Evolutionary conservation across 345 rosid genomes (phyloP).

Genomic region (Sapria himalayana): DNA sequence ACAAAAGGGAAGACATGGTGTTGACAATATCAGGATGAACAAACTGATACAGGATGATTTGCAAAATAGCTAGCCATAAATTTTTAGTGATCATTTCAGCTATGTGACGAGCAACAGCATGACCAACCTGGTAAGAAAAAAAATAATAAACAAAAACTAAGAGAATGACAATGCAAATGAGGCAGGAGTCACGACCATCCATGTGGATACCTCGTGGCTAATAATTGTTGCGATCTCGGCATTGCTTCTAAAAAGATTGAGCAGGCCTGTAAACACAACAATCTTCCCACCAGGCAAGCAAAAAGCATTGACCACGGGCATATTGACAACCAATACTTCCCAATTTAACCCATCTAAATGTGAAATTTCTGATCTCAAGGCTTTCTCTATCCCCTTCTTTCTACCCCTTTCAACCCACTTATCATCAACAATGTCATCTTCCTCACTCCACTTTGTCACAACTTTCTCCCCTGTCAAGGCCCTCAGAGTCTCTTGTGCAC

Average conservation of each 20-base stretch:
- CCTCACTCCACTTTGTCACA: conserved; percentile 29
- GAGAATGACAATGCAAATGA: neutral
- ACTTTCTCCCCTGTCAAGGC: conserved; percentile 19
- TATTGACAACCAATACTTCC: conserved; percentile 79
- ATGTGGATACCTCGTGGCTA: conserved; percentile 53
- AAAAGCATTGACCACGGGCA: conserved; percentile 58
- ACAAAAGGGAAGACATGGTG: conserved; percentile 48
- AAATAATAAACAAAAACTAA: conserved; percentile 5
- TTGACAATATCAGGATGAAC: conserved; percentile 61
- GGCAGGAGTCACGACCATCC: neutral
- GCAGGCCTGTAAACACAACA: conserved; percentile 71
- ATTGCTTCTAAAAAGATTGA: conserved; percentile 52
- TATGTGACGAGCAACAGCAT: conserved; percentile 72
- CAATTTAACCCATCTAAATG: conserved; percentile 75
- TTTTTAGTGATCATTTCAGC: conserved; percentile 61
- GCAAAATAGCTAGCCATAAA: conserved; percentile 58
- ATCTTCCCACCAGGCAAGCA: conserved; percentile 87
- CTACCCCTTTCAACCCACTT: conserved; percentile 59
- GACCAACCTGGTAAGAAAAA: conserved; percentile 41
- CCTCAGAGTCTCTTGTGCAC: conserved; percentile 20
- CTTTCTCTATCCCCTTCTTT: conserved; percentile 31
- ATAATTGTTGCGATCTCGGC: conserved; percentile 80
- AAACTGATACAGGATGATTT: conserved; percentile 50
- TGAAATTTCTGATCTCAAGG: conserved; percentile 21
- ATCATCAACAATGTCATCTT: conserved; percentile 80